A percentile compares a stretch with the other conserved stretches of the same genome.
Conservation (phyloP, 1,139 yeast genomes). For the Candida sanyaensis region DNA sequence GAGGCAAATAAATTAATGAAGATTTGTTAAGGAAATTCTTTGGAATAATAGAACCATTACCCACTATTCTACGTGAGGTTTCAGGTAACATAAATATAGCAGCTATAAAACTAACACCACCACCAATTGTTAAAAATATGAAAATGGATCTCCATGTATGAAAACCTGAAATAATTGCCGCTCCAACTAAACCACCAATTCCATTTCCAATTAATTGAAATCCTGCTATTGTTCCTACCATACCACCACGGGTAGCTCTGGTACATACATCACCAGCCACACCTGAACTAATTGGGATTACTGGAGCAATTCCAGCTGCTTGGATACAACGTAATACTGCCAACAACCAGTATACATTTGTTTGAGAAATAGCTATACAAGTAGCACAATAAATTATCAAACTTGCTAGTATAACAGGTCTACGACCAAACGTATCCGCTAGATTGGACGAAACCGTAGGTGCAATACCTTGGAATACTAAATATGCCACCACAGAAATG, state of each 20-base stretch:
- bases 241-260: conserved; percentile 37
- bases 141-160: conserved; percentile 41
- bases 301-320: conserved; percentile 45
- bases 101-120: conserved; percentile 30
- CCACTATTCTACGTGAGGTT: conserved; percentile 37
- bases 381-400: conserved; percentile 30
- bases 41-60: conserved; percentile 40
- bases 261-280: conserved; percentile 45
- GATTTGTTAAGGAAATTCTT: conserved; percentile 20
- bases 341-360: conserved; percentile 37
- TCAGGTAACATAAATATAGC: conserved; percentile 33
- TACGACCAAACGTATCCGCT: conserved; percentile 38
- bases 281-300: conserved; percentile 40
- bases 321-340: conserved; percentile 39
- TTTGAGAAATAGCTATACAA: conserved; percentile 37
- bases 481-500: conserved; percentile 39
- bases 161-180: conserved; percentile 31
- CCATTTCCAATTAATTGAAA: conserved; percentile 41
- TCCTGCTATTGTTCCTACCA: conserved; percentile 40
- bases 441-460: conserved; percentile 36
- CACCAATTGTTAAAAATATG: conserved; percentile 38
- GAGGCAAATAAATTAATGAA: conserved; percentile 26
- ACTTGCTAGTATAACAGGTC: conserved; percentile 34
- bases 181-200: conserved; percentile 42
- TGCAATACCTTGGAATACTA: conserved; percentile 37